Evolutionary conservation across 768 basidiomycete genomes (phyloP).

Genomic region (Naganishia friedmannii): DNA sequence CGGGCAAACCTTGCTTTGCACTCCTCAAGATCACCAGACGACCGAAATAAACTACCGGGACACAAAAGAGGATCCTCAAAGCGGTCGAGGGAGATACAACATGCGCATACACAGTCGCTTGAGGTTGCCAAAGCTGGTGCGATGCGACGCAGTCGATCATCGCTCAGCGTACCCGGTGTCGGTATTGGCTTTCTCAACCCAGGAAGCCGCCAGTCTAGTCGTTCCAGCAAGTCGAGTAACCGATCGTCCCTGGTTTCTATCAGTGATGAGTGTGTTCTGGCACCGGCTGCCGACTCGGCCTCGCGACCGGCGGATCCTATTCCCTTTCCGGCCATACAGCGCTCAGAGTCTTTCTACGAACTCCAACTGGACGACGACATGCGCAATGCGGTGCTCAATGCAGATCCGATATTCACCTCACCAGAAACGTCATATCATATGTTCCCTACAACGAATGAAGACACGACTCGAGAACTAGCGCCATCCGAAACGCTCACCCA

Average conservation of each 20-base stretch:
- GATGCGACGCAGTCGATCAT: slow-evolving; percentile 11
- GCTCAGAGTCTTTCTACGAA: slow-evolving; percentile 18
- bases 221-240: slow-evolving; percentile 22
- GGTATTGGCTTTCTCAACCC: slow-evolving; percentile 7
- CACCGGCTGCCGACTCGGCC: background rate
- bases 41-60: background rate
- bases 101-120: slow-evolving; percentile 11
- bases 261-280: background rate
- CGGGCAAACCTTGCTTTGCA: slow-evolving; percentile 26
- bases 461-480: background rate
- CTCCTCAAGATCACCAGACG: slow-evolving; percentile 1
- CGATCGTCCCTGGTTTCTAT: slow-evolving; percentile 17
- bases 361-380: slow-evolving; percentile 27
- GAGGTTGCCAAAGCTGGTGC: background rate
- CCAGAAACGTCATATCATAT: background rate
- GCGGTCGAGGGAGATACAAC: slow-evolving; percentile 1
- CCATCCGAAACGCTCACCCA: slow-evolving; percentile 20
- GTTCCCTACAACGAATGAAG: background rate
- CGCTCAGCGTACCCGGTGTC: slow-evolving; percentile 14
- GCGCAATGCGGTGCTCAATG: slow-evolving; percentile 22
- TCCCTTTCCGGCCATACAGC: slow-evolving; percentile 3
- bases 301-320: background rate
- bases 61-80: slow-evolving; percentile 9
- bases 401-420: slow-evolving; percentile 4
- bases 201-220: slow-evolving; percentile 30